A percentile compares a stretch with the other conserved stretches of the same genome.
Conservation (phyloP, 345 rosid genomes). For the Limnanthes douglasii region DNA sequence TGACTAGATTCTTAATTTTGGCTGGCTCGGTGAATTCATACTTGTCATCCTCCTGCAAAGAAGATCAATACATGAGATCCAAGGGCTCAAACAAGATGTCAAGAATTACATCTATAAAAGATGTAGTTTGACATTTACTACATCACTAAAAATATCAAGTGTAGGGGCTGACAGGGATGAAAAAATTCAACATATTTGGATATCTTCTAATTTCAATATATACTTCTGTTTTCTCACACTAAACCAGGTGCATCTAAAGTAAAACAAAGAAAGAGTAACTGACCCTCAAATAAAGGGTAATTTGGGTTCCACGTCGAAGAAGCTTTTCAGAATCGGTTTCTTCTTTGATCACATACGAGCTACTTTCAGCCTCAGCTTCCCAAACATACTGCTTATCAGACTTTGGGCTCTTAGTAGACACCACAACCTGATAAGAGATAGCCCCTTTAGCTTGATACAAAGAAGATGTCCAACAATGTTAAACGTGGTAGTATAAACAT, state of each 20-base stretch:
- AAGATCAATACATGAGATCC: slow-evolving; percentile 4
- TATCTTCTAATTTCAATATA: background rate
- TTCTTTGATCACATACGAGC: slow-evolving; percentile 78
- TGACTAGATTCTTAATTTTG: slow-evolving; percentile 77
- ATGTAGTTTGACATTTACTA: too few species aligned
- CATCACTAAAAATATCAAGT: too few species aligned
- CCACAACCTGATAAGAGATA: slow-evolving; percentile 50
- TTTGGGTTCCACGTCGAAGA: slow-evolving; percentile 71
- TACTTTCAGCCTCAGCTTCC: slow-evolving; percentile 86
- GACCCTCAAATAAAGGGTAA: slow-evolving; percentile 74
- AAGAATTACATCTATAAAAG: background rate
- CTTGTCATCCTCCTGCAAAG: slow-evolving; percentile 74
- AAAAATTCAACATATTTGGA: background rate
- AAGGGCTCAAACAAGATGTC: background rate
- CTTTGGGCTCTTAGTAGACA: slow-evolving; percentile 89
- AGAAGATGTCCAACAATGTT: too few species aligned
- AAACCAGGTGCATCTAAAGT: too few species aligned
- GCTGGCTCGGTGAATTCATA: slow-evolving; percentile 68
- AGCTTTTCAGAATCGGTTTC: slow-evolving; percentile 76
- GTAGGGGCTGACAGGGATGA: too few species aligned
- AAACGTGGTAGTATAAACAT: background rate
- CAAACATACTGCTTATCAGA: slow-evolving; percentile 93
- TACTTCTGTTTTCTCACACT: too few species aligned
- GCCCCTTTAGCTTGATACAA: too few species aligned
- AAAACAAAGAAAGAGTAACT: background rate